These are phyloP conservation scores for Raffaelea deltoideospora DNA, from an alignment of 2,329 filamentous ascomycete species.

Conservation along the genomic window DNA sequence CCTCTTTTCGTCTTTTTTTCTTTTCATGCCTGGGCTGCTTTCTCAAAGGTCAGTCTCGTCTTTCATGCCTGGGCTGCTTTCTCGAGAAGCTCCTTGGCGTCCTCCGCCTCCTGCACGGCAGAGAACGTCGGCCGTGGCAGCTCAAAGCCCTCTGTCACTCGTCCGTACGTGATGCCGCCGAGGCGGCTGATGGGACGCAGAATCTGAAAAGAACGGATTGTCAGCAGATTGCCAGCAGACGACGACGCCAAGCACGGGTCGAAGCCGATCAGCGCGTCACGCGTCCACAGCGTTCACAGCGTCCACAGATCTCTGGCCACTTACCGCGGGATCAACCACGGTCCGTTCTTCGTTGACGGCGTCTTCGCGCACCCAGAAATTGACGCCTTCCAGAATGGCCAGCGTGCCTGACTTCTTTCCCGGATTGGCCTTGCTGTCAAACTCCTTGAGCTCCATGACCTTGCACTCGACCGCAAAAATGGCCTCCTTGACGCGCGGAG, in stretches of 20 bases:
- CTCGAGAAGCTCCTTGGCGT: constrained; percentile 6
- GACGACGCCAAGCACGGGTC: not conserved
- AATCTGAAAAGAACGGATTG: constrained; percentile 25
- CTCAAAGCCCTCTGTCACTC: constrained; percentile 56
- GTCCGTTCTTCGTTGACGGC: constrained; percentile 66
- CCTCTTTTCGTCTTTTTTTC: too few species aligned
- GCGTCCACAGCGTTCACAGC: too few species aligned
- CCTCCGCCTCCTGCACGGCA: constrained; percentile 25
- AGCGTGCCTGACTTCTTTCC: constrained; percentile 64
- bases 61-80: constrained; percentile 4
- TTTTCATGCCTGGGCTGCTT: too few species aligned
- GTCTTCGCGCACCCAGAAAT: constrained; percentile 84
- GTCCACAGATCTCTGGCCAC: too few species aligned
- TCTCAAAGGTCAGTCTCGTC: too few species aligned
- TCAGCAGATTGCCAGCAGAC: too few species aligned
- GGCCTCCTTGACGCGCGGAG: constrained; percentile 65
- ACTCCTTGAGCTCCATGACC: constrained; percentile 60
- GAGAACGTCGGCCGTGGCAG: constrained; percentile 46
- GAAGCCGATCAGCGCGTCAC: not conserved
- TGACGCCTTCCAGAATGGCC: constrained; percentile 65
- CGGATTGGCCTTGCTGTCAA: constrained; percentile 53
- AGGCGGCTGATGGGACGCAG: constrained; percentile 63
- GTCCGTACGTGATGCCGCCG: constrained; percentile 74
- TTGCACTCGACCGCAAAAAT: constrained; percentile 72
- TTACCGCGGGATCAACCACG: constrained; percentile 54